Conservation (phyloP, 768 basidiomycete genomes). For the Boletus reticulatus region DNA sequence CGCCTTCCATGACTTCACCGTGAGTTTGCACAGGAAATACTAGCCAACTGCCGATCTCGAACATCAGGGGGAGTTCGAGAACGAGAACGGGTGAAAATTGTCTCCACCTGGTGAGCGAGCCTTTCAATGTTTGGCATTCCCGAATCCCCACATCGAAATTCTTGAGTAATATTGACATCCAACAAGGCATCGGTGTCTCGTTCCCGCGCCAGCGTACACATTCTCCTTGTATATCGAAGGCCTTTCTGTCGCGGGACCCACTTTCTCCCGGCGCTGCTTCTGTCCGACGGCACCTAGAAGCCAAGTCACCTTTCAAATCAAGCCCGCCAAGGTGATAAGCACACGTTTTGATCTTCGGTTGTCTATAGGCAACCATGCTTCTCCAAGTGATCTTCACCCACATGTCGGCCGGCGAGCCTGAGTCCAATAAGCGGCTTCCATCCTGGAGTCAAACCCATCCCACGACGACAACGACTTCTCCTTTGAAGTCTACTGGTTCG, state of each 20-base stretch:
- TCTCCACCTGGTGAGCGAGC: too few species aligned
- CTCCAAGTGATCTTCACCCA: slow-evolving; percentile 22
- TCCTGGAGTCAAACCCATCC: slow-evolving; percentile 12
- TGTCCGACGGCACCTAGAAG: slow-evolving; percentile 2
- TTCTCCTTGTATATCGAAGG: slow-evolving; percentile 12
- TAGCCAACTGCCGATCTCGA: too few species aligned
- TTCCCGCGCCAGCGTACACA: slow-evolving; percentile 14
- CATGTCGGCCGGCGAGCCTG: slow-evolving; percentile 1
- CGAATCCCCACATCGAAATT: too few species aligned
- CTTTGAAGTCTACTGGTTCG: background rate
- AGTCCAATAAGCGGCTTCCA: slow-evolving; percentile 13
- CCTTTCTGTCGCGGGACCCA: background rate
- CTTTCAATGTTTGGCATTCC: too few species aligned
- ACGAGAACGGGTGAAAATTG: too few species aligned
- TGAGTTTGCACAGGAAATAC: too few species aligned
- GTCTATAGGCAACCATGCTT: slow-evolving; percentile 9
- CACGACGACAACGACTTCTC: background rate
- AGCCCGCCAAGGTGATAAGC: slow-evolving; percentile 13
- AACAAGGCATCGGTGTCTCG: slow-evolving; percentile 5
- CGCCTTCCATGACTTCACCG: too few species aligned
- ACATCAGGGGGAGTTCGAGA: too few species aligned
- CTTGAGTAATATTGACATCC: too few species aligned
- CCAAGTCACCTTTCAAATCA: slow-evolving; percentile 3
- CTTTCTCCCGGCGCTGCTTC: slow-evolving; percentile 3
- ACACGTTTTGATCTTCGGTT: slow-evolving; percentile 10